Evolutionary conservation across 257 asterid genomes (phyloP), one percentile per base, ranked within the genome.

Genomic region (Lycium ferocissimum): DNA sequence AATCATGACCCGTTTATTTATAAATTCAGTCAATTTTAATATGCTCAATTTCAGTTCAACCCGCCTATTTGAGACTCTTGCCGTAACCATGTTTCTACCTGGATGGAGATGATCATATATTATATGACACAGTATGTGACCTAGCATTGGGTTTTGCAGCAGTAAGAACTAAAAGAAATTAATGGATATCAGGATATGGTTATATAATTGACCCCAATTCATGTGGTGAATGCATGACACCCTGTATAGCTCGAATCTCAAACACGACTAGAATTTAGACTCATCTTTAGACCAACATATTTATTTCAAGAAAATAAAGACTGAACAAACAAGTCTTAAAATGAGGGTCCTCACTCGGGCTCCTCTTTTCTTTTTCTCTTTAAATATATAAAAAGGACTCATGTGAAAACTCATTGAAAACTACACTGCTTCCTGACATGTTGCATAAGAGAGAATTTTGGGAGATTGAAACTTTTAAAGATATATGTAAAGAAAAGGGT

Each of bases 161-260:
- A 62, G 84, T 54, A 14, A 81, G 72, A 81, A 86, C 15, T 14
- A 80, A 20, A 26, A 37, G 20, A 72, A 53, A 33, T 6, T n/a
- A n/a, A 5, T 13, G 8, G 13, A 4, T 51, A 20, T 26, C 17
- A 63, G 40, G 83, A 81, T 73, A 80, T 75, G 86, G 80, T 78
- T 83, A 84, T 26, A 84, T 82, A 38, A 65, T 35, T 14, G 43
- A 14, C 33, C 14, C 26, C 37, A 69, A 17, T 51, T 70, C 1
- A 38, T 51, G 45, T 38, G 57, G 81, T 71, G 83, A 79, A 84
- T 83, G 88, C 76, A 86, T 83, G 88, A 84, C 84, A 86, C 85
- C 80, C 87, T 88, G 88, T 80, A 78, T 53, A 85, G 91, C 89
- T 85, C 89, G 87, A 86, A 89, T 89, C 88, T 89, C 88, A 83